Evolutionary conservation across 148 eudicot species (phyloP).

Genomic region (Beta vulgaris): DNA sequence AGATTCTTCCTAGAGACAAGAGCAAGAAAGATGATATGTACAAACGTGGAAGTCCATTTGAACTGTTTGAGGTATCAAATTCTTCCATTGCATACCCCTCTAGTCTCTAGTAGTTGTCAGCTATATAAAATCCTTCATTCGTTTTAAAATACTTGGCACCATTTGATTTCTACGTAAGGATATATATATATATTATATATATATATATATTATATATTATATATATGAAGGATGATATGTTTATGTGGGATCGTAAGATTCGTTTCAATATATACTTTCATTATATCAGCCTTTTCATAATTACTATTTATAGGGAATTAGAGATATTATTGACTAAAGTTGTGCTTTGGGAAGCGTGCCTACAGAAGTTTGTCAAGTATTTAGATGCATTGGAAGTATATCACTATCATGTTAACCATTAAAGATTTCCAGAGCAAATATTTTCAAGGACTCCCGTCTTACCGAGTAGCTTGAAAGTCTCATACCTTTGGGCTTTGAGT

Average conservation of each 20-base stretch:
- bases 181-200: too few species aligned
- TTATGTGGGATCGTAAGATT: too few species aligned
- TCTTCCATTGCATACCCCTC: background rate
- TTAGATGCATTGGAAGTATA: too few species aligned
- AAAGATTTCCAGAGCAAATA: background rate
- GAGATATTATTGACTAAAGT: too few species aligned
- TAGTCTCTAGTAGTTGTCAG: background rate
- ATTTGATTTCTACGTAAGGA: background rate
- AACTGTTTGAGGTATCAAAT: conserved; percentile 69
- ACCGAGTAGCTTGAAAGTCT: background rate
- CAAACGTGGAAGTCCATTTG: conserved; percentile 80
- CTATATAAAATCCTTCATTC: background rate
- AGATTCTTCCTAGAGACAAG: conserved; percentile 38
- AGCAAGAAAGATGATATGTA: conserved; percentile 62
- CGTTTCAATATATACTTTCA: too few species aligned
- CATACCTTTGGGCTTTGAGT: too few species aligned
- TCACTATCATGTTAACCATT: conserved; percentile 1
- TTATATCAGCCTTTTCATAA: too few species aligned
- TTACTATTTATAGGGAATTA: too few species aligned
- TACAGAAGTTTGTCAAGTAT: too few species aligned
- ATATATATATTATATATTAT: too few species aligned
- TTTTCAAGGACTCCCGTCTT: background rate
- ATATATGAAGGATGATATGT: too few species aligned
- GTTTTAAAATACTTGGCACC: background rate
- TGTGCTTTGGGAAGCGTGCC: too few species aligned